Conservation (phyloP, 1,139 yeast genomes). For the Yamadazyma sp. region DNA sequence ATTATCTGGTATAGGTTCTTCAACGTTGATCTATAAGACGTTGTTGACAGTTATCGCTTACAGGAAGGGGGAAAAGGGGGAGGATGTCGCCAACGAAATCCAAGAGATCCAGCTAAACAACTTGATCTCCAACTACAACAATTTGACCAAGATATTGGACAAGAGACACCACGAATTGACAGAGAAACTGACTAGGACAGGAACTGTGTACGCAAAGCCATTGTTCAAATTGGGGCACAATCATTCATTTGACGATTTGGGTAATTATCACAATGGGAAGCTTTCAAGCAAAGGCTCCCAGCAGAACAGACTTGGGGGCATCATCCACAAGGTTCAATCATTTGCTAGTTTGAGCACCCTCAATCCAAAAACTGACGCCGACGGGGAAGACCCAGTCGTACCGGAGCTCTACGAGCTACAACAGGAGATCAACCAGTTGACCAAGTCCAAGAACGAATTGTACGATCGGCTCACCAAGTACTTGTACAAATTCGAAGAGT, state of each 20-base stretch:
- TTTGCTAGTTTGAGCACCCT: conserved; percentile 34
- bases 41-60: neutral
- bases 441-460: conserved; percentile 24
- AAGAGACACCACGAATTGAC: conserved; percentile 35
- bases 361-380: neutral
- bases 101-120: conserved; percentile 6
- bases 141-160: conserved; percentile 33
- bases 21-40: conserved; percentile 53
- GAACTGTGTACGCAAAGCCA: conserved; percentile 28
- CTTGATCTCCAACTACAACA: conserved; percentile 32
- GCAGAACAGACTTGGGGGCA: conserved; percentile 20
- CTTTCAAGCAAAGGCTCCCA: neutral
- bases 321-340: conserved; percentile 43
- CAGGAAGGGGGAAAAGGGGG: neutral
- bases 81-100: neutral
- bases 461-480: conserved; percentile 30
- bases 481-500: conserved; percentile 18
- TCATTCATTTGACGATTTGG: conserved; percentile 1
- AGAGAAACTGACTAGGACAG: conserved; percentile 23
- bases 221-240: conserved; percentile 7
- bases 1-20: conserved; percentile 73
- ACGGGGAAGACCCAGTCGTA: conserved; percentile 21
- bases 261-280: neutral
- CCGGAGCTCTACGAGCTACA: conserved; percentile 36
- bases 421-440: conserved; percentile 37